Percentiles rank a stretch among this genome's conserved stretches.
phyloP scores from a whole-genome alignment of 2,329 filamentous ascomycete genomes.

The Phaeosphaeria sp. region DNA sequence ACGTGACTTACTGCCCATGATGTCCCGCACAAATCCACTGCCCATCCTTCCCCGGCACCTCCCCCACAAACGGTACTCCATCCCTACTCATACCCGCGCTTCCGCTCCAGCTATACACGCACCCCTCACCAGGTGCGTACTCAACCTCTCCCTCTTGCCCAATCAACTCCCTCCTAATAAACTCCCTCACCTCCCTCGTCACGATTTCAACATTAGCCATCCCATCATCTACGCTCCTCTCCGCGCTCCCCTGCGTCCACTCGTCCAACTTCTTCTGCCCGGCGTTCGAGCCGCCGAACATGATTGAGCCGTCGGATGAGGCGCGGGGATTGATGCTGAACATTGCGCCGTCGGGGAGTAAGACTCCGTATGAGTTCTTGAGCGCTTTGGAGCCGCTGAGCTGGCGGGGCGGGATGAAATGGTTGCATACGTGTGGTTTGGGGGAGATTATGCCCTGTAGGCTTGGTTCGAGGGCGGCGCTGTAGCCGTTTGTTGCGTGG shows the following conservation, averaged over 20 bases:
- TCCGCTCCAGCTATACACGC: slow-evolving; percentile 40
- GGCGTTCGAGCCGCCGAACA: slow-evolving; percentile 44
- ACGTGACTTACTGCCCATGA: slow-evolving; percentile 34
- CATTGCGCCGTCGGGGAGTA: slow-evolving; percentile 35
- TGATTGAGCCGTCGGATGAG: slow-evolving; percentile 36
- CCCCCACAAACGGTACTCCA: slow-evolving; percentile 34
- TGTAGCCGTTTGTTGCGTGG: slow-evolving; percentile 36
- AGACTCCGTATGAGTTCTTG: slow-evolving; percentile 42
- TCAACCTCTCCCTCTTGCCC: slow-evolving; percentile 29
- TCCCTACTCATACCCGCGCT: slow-evolving; percentile 35
- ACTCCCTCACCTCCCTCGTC: slow-evolving; percentile 29
- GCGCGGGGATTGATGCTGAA: slow-evolving; percentile 45
- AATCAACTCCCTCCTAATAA: slow-evolving; percentile 33
- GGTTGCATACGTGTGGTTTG: slow-evolving; percentile 39
- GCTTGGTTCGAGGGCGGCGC: slow-evolving; percentile 29
- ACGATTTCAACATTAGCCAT: slow-evolving; percentile 32
- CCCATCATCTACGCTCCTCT: slow-evolving; percentile 39
- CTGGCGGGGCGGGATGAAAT: slow-evolving; percentile 26
- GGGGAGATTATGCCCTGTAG: slow-evolving; percentile 31
- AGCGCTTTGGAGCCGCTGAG: slow-evolving; percentile 27
- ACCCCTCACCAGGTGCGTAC: slow-evolving; percentile 38
- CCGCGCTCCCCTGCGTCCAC: slow-evolving; percentile 38
- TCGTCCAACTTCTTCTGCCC: slow-evolving; percentile 39
- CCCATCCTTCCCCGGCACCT: slow-evolving; percentile 27
- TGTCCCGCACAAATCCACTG: slow-evolving; percentile 38